Percentiles rank a stretch among this genome's conserved stretches.
phyloP scores from a whole-genome alignment of 371 early-diverging fungal genomes.

The Chytridium lagenaria region DNA sequence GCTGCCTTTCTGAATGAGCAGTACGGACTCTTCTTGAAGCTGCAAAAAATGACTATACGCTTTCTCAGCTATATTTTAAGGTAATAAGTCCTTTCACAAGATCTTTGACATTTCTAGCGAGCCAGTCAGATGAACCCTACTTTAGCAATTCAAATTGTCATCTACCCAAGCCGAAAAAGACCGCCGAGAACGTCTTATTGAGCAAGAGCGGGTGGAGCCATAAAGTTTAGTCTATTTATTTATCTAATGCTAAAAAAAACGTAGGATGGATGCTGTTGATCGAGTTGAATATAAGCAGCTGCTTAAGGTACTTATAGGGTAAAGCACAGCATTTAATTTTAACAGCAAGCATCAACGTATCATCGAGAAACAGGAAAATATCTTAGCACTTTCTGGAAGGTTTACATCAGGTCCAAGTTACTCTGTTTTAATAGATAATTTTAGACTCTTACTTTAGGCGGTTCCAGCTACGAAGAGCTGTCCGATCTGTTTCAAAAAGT shows the following conservation, averaged over 20 bases:
- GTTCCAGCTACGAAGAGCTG: not conserved
- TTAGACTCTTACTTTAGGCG: slow-evolving; percentile 1
- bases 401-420: not conserved
- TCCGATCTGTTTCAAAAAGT: not conserved
- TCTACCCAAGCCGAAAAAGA: slow-evolving; percentile 15
- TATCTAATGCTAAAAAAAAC: not conserved
- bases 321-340: not conserved
- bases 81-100: not conserved
- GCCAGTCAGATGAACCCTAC: slow-evolving; percentile 13
- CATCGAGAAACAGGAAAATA: slow-evolving; percentile 13
- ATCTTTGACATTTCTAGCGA: not conserved
- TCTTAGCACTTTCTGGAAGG: slow-evolving; percentile 10
- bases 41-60: slow-evolving; percentile 9
- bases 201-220: slow-evolving; percentile 12
- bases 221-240: not conserved
- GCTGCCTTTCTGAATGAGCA: slow-evolving; percentile 11
- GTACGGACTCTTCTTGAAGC: slow-evolving; percentile 13
- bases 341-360: not conserved
- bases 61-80: slow-evolving; percentile 16
- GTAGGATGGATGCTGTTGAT: slow-evolving; percentile 14
- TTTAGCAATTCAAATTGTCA: slow-evolving; percentile 2
- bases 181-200: slow-evolving; percentile 1
- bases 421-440: not conserved
- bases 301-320: not conserved
- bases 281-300: slow-evolving; percentile 9